Evolutionary conservation across 441 rosid species (phyloP), one percentile per base, ranked within the genome.

Genomic region (Aleurites moluccanus): DNA sequence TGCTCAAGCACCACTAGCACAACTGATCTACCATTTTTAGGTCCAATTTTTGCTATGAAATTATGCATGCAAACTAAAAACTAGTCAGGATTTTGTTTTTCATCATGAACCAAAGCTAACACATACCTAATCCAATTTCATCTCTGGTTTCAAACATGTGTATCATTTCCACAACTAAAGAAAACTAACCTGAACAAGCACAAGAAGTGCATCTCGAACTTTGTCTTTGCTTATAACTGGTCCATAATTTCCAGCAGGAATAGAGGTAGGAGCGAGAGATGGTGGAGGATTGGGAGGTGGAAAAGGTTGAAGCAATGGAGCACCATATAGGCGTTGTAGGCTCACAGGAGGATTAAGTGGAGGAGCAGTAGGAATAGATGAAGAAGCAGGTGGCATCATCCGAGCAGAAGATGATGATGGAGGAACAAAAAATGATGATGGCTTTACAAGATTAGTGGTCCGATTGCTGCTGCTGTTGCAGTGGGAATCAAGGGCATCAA

Each of bases 231-330:
- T 91, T 59, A 90, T 81, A 74, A 83, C 67, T 1, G 83, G 86
- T 63, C 84, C 90, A 52, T 76, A 76, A 76, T 78, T 80, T 77
- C 85, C 81, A 66, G 75, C 28, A 40, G 83, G 82, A 69, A 56
- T 56, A 49, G 84, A 66, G 70, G 82, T 75, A 68, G 96, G 96
- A 20, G 97, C 82, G 23, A 91, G 98, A 69, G 98, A 90, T 67
- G 85, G 90, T 67, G 96, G 90, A 18, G 99, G 97, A 66, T 86
- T 88, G 16, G 98, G 99, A 38, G 98, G 99, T 69, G 97, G 97
- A 82, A 93, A 95, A 38, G 99, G 95, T 80, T 95, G 99, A 80
- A 90, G 97, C 80, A 95, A 73, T 16, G 95, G 98, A 73, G 97
- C 79, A 72, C 97, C 97, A 77, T 88, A 90, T 10, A 83, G 76